Base-by-base conservation (phyloP, 2,329 filamentous ascomycete genomes). In the Aureobasidium sp. region DNA sequence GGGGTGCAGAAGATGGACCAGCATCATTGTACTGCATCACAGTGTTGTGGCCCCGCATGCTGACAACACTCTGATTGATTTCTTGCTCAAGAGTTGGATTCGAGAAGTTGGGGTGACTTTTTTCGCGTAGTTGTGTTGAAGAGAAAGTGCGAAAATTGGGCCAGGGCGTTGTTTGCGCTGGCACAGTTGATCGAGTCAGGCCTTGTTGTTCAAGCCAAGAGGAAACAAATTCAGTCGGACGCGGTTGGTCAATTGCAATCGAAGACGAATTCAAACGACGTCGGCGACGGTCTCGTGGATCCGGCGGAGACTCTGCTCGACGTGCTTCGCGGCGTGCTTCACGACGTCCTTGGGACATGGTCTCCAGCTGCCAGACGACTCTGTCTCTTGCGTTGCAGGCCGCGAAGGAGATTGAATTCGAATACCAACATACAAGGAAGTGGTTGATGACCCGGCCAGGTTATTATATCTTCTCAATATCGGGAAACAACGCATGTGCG, bases 201-300 rank as follows among this genome's bases (percentile, higher is more conserved):
- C 36, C 39, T 44, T 45, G 53, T 57, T 57, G 53, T 17, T 57
- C 53, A 34, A 45, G 53, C 53, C 53, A 57, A 57, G 53, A 45
- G 39, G 29, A 34, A 15, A 57, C 53, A 20, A 45, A 14, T 22
- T 36, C 53, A 55, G 37, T 41, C 15, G 52, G 37, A 31, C 29
- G 37, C 20, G 55, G 12, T 20, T 20, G 37, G n/a, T 57, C 41
- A 36, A n/a, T 20, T 6, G 55, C 3, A 59, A 22, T 14, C 17
- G 42, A 39, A 59, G 57, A 34, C 9, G 31, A 51, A 42, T 60
- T 60, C 27, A 60, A 42, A 31, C 57, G 44, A 31, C 57, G 44
- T 5, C 57, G 44, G 4, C 57, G 44, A 34, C 45, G 57, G 27
- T 51, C 34, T 41, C 45, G 34, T 17, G 57, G 57, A 11, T 60